Base-by-base conservation (phyloP, 106 monocot species). In the Acorus calamus region DNA sequence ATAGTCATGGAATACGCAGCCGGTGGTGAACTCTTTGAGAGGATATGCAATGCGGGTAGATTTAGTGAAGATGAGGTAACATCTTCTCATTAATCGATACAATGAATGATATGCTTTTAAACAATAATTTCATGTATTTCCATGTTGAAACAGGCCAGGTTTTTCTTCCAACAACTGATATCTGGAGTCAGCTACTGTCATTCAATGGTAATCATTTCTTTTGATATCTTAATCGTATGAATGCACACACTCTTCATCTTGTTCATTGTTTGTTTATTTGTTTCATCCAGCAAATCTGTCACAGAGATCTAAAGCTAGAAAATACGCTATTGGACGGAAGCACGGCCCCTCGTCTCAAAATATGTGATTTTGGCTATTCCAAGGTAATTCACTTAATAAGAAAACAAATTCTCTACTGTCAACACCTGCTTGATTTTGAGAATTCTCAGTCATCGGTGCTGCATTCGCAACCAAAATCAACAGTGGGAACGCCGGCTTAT, bases 1-100 rank as follows among this genome's bases (percentile, higher is more conserved):
- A 91, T 91, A 58, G 81, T 86, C 3, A 91, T 91, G 90, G 90
- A 91, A 62, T 91, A 91, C 66, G 90, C 90, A 51, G 80, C 83
- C 62, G 90, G 90, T 7, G 90, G 90, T 12, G 90, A 91, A 65
- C 80, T 91, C n/a, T 91, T 91, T 49, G 80, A 81, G 56, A 83
- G 78, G 65, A 91, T 91, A 61, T 86, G 90, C 65, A 84, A 63
- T 65, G 86, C 90, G 49, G 86, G 90, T 28, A 78, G 83, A 71
- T 91, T 91, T 62, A 79, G 83, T 46, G 90, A 91, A 59, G 83
- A 91, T 69, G 90, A 91, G 86, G 90, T 91, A 66, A 44, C 46
- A 8, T 62, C 48, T 49, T 50, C 43, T 8, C 5, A 46, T 11
- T 8, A n/a, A 53, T 54, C 9, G 3, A 9, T 7, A 2, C 8